phyloP scores from a whole-genome alignment of 2,329 filamentous ascomycete genomes.

The Trichophyton schoenleinii region DNA sequence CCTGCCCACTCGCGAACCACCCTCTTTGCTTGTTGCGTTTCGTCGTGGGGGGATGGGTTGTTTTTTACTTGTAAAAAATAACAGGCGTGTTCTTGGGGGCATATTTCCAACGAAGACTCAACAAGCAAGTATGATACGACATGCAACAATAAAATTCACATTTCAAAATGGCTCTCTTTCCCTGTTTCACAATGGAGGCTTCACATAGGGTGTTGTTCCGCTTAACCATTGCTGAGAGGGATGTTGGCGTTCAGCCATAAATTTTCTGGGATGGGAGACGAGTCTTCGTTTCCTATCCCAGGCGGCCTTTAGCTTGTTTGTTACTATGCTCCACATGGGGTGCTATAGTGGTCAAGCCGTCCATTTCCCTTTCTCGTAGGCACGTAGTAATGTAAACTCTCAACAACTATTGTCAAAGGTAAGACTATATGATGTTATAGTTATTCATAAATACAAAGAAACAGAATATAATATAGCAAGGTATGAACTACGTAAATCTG shows the following conservation, averaged over 20 bases:
- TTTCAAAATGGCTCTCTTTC: conserved; percentile 15
- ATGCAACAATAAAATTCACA: conserved; percentile 9
- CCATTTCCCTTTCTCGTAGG: neutral
- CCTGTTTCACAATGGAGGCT: conserved; percentile 45
- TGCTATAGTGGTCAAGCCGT: neutral
- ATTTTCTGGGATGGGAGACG: neutral
- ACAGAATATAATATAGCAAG: too few species aligned
- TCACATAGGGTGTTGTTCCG: conserved; percentile 46
- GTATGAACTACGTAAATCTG: too few species aligned
- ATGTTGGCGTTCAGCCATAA: neutral
- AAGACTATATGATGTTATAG: too few species aligned
- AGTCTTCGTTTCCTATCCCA: neutral
- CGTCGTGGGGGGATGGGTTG: neutral
- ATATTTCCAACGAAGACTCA: neutral
- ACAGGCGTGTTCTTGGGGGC: neutral
- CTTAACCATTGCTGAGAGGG: conserved; percentile 44
- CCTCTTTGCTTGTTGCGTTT: neutral
- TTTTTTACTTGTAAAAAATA: neutral
- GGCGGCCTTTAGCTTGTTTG: neutral
- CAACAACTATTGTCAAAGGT: too few species aligned
- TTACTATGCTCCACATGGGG: neutral
- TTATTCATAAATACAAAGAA: too few species aligned
- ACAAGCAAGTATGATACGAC: conserved; percentile 6
- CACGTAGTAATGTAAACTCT: neutral
- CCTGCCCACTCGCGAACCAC: neutral